Percentiles rank a stretch among this genome's conserved stretches.
phyloP scores from a whole-genome alignment of 768 basidiomycete species.

The Trametes coccinea region DNA sequence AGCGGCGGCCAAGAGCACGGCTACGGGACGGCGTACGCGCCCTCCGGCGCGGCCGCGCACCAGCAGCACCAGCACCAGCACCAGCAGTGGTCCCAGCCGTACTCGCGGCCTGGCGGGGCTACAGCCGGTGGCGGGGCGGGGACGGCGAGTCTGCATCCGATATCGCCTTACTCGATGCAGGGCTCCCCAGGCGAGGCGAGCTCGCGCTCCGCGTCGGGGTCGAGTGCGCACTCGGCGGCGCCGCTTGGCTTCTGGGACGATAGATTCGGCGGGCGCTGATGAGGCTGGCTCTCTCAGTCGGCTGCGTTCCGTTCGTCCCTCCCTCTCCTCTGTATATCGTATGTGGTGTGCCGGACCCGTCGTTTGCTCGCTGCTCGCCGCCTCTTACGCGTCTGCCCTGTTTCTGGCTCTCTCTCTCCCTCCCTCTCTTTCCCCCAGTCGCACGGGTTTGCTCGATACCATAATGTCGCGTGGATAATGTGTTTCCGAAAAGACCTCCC shows the following conservation, averaged over 20 bases:
- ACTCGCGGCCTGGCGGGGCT: neutral
- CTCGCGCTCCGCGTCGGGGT: constrained; percentile 12
- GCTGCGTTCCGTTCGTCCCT: too few species aligned
- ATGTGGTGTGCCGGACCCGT: too few species aligned
- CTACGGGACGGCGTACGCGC: neutral
- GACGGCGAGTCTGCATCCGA: neutral
- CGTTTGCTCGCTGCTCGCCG: too few species aligned
- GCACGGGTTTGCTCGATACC: neutral
- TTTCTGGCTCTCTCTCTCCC: too few species aligned
- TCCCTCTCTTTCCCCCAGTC: neutral
- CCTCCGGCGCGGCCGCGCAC: neutral
- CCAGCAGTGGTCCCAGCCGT: constrained; percentile 10
- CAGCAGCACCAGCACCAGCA: neutral
- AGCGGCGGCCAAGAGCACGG: neutral
- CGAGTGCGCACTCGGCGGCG: constrained; percentile 13
- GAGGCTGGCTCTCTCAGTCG: neutral
- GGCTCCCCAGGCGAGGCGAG: constrained; percentile 11
- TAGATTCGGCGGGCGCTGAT: constrained; percentile 16
- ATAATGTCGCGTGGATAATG: constrained; percentile 9
- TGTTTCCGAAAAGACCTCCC: neutral
- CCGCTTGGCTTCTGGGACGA: constrained; percentile 14
- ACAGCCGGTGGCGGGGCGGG: neutral
- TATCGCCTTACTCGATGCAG: constrained; percentile 18
- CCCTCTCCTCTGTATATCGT: too few species aligned
- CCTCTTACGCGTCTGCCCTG: too few species aligned